A percentile compares a stretch with the other conserved stretches of the same genome.
These are phyloP conservation scores for Parietichytrium sp. DNA, from an alignment of 108 stramenopile genomes.

Conservation along the genomic window DNA sequence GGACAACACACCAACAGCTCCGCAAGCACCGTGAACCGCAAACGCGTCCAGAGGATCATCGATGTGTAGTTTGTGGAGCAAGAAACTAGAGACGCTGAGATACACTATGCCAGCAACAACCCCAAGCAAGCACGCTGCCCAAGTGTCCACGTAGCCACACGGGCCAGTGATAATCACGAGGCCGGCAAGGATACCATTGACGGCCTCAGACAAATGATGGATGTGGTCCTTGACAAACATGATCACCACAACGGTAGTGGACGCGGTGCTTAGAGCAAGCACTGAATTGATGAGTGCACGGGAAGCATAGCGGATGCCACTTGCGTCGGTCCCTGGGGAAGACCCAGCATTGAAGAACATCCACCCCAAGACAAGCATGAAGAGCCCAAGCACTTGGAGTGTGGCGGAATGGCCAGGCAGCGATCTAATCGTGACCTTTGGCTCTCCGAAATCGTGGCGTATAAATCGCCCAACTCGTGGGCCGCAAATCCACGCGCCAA, in stretches of 20 bases:
- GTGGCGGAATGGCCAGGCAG: slow-evolving; percentile 65
- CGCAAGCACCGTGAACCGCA: slow-evolving; percentile 25
- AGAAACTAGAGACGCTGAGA: slow-evolving; percentile 55
- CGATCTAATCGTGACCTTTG: background rate
- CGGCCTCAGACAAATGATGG: background rate
- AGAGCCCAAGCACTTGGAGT: slow-evolving; percentile 77
- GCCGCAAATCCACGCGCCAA: slow-evolving; percentile 49
- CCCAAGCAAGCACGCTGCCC: slow-evolving; percentile 80
- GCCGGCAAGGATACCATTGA: slow-evolving; percentile 72
- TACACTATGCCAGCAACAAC: slow-evolving; percentile 73
- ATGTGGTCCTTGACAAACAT: slow-evolving; percentile 36
- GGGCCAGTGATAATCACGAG: slow-evolving; percentile 84
- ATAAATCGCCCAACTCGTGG: slow-evolving; percentile 52
- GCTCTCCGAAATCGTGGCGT: slow-evolving; percentile 13
- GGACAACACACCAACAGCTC: background rate
- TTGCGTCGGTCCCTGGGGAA: slow-evolving; percentile 61
- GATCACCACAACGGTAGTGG: background rate
- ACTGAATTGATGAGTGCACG: background rate
- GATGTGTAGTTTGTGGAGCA: slow-evolving; percentile 53
- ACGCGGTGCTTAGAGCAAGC: background rate
- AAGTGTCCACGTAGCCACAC: slow-evolving; percentile 76
- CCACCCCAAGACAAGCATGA: slow-evolving; percentile 90
- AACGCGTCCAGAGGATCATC: slow-evolving; percentile 30
- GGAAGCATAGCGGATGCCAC: background rate
- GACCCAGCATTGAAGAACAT: slow-evolving; percentile 88